A percentile compares a stretch with the other conserved stretches of the same genome.
These are phyloP conservation scores for Calycina herbarum DNA, from an alignment of 2,329 filamentous ascomycete genomes.

Conservation along the genomic window DNA sequence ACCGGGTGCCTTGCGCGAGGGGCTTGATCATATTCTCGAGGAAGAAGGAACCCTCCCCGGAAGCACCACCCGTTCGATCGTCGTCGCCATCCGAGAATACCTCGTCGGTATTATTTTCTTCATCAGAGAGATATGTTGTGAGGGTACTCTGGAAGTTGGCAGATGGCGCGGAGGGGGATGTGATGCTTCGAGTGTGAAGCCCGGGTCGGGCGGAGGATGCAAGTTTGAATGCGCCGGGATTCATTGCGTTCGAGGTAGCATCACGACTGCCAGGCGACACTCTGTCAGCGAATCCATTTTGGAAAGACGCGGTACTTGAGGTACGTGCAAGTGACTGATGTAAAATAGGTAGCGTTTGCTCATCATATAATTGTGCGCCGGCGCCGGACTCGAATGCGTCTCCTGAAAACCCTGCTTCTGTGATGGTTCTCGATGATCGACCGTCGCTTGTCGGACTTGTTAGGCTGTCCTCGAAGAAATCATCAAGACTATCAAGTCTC, in stretches of 20 bases:
- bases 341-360: conserved; percentile 86
- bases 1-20: conserved; percentile 55
- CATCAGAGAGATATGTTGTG: conserved; percentile 69
- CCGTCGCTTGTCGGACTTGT: conserved; percentile 59
- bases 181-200: conserved; percentile 80
- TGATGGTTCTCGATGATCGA: conserved; percentile 61
- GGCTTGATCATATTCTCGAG: conserved; percentile 63
- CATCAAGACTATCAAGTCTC: conserved; percentile 76
- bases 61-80: conserved; percentile 43
- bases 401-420: conserved; percentile 63
- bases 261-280: conserved; percentile 61
- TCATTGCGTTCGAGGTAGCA: conserved; percentile 60
- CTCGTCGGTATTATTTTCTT: conserved; percentile 67
- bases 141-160: conserved; percentile 55
- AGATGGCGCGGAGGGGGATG: conserved; percentile 66
- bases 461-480: conserved; percentile 72
- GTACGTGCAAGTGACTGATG: conserved; percentile 75
- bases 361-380: conserved; percentile 82
- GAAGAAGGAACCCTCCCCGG: conserved; percentile 48
- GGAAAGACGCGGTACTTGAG: conserved; percentile 73
- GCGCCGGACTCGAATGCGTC: conserved; percentile 71
- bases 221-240: conserved; percentile 58
- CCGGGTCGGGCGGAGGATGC: conserved; percentile 57
- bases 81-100: conserved; percentile 82
- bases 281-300: conserved; percentile 82